These are phyloP conservation scores for Coemansia sp. DNA, from an alignment of 192 early-diverging fungal genomes.

Conservation along the genomic window DNA sequence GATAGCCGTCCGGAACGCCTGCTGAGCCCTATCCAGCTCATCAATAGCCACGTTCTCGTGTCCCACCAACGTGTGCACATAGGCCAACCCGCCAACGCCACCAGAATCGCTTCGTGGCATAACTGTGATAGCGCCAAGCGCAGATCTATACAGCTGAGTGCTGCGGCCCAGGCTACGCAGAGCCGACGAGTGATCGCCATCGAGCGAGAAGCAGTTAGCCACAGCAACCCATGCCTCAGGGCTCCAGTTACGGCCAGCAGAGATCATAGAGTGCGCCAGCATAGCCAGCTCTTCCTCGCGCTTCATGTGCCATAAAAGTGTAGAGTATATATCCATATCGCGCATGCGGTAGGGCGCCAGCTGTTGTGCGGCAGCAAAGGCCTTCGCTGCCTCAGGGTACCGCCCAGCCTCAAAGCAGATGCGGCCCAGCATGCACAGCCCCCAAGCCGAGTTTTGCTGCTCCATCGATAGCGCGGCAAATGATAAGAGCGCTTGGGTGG, in stretches of 20 bases:
- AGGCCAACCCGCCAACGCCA: slow-evolving; percentile 50
- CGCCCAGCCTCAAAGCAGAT: slow-evolving; percentile 56
- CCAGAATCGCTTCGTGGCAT: slow-evolving; percentile 39
- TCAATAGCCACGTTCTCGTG: slow-evolving; percentile 77
- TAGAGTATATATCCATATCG: slow-evolving; percentile 85
- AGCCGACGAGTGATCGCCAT: slow-evolving; percentile 72
- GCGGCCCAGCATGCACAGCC: slow-evolving; percentile 50
- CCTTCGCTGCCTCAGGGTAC: slow-evolving; percentile 59
- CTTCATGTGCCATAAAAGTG: slow-evolving; percentile 81
- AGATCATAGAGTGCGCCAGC: slow-evolving; percentile 73
- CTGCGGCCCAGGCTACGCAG: slow-evolving; percentile 75
- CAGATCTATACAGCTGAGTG: slow-evolving; percentile 55
- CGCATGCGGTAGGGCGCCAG: slow-evolving; percentile 70
- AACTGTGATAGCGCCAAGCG: slow-evolving; percentile 20
- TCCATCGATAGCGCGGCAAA: slow-evolving; percentile 23
- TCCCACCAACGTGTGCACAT: slow-evolving; percentile 82
- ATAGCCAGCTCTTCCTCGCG: slow-evolving; percentile 68
- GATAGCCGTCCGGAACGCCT: slow-evolving; percentile 70
- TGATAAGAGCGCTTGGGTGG: slow-evolving; percentile 15
- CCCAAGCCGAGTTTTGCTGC: slow-evolving; percentile 44
- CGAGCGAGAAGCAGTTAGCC: slow-evolving; percentile 72
- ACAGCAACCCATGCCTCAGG: slow-evolving; percentile 82
- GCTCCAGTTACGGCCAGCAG: slow-evolving; percentile 58
- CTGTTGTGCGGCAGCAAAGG: slow-evolving; percentile 56
- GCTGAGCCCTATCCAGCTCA: slow-evolving; percentile 71